A percentile compares a stretch with the other conserved stretches of the same genome.
Conservation (phyloP, 257 asterid species). For the Primulina eburnea region DNA sequence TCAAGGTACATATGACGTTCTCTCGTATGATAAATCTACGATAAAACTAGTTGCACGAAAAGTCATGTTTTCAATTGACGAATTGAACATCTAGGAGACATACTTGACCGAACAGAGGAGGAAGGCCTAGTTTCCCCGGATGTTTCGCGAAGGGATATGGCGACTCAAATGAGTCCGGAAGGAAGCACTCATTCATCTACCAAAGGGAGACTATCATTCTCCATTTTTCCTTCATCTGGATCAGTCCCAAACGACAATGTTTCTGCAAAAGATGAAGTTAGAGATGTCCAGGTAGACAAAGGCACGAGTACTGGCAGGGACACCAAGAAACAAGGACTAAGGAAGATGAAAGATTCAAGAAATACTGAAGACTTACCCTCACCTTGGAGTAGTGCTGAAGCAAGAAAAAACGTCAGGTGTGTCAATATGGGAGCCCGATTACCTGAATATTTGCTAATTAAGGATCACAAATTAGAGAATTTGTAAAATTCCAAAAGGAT, state of each 20-base stretch:
- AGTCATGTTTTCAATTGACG: not conserved
- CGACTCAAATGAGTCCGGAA: constrained; percentile 91
- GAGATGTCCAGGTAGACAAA: constrained; percentile 81
- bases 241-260: constrained; percentile 24
- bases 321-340: constrained; percentile 35
- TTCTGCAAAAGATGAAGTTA: constrained; percentile 47
- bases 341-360: constrained; percentile 27
- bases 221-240: constrained; percentile 34
- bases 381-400: constrained; percentile 40
- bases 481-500: not conserved
- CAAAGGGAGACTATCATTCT: constrained; percentile 44
- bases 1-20: constrained; percentile 30
- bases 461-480: not conserved
- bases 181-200: constrained; percentile 60
- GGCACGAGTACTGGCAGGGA: constrained; percentile 41
- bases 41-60: not conserved
- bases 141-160: constrained; percentile 69
- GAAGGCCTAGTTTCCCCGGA: constrained; percentile 32
- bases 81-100: constrained; percentile 44
- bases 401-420: constrained; percentile 45
- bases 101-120: constrained; percentile 28
- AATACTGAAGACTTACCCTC: constrained; percentile 27
- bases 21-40: not conserved
- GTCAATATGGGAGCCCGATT: not conserved
- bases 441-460: not conserved